Conservation (phyloP, 1,139 yeast genomes). For the Keqinozyma sinolaborantium region DNA sequence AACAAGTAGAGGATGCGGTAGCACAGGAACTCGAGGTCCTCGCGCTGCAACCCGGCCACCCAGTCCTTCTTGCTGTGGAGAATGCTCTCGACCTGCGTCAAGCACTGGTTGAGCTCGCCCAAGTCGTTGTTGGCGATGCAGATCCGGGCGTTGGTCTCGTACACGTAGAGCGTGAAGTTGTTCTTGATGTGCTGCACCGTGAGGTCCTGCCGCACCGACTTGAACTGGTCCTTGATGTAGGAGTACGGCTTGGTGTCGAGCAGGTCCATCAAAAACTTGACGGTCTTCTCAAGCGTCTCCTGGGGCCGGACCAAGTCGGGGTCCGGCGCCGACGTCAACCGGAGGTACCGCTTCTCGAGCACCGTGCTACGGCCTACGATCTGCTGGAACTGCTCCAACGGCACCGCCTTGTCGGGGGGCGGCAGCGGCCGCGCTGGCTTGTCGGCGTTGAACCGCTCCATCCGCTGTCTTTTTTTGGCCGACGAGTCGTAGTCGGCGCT, state of each 20-base stretch:
- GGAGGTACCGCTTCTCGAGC: constrained; percentile 73
- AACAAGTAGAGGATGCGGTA: constrained; percentile 77
- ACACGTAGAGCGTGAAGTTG: constrained; percentile 73
- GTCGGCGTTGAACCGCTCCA: constrained; percentile 45
- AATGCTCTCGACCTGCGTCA: constrained; percentile 67
- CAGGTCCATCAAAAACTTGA: constrained; percentile 52
- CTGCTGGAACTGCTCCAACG: constrained; percentile 5
- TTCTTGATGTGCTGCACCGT: constrained; percentile 88
- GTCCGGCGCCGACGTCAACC: constrained; percentile 90
- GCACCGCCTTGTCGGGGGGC: constrained; percentile 1
- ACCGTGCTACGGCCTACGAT: constrained; percentile 64
- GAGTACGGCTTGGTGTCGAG: constrained; percentile 51
- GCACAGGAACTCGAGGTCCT: constrained; percentile 61
- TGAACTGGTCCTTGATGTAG: constrained; percentile 84
- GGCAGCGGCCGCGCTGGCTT: constrained; percentile 11
- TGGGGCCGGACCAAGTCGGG: constrained; percentile 81
- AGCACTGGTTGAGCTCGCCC: constrained; percentile 96
- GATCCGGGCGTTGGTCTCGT: constrained; percentile 84
- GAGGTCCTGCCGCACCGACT: constrained; percentile 87
- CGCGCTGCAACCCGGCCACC: constrained; percentile 7
- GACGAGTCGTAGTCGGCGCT: constrained; percentile 26
- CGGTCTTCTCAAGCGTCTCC: constrained; percentile 53
- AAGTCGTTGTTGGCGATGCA: constrained; percentile 80
- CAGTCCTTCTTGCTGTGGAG: constrained; percentile 35
- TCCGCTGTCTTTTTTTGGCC: constrained; percentile 42